Evolutionary conservation across 2,329 filamentous ascomycete species (phyloP).

Genomic region (Exophiala phaeomuriformis): DNA sequence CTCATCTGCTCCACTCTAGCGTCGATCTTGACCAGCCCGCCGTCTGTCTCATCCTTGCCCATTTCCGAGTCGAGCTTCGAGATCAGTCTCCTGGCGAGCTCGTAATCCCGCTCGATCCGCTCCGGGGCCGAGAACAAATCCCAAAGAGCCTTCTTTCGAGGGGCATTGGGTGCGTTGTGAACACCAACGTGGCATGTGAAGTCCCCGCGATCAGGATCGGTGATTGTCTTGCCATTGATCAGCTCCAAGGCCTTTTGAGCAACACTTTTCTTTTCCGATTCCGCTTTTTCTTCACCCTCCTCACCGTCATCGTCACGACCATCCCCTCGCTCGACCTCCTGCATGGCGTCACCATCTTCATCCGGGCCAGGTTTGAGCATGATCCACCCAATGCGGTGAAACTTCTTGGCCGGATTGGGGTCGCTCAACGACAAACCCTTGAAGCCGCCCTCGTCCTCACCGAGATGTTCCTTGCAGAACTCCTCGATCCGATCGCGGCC

Average conservation of each 20-base stretch:
- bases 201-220: constrained; percentile 86
- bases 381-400: constrained; percentile 97
- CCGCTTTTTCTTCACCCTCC: constrained; percentile 46
- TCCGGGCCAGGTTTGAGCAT: constrained; percentile 80
- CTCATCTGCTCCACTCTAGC: constrained; percentile 76
- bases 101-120: constrained; percentile 81
- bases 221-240: constrained; percentile 96
- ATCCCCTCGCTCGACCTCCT: constrained; percentile 60
- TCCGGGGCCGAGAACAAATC: constrained; percentile 93
- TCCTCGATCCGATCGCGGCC: constrained; percentile 87
- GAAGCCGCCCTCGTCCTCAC: constrained; percentile 83
- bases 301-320: constrained; percentile 65
- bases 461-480: constrained; percentile 90
- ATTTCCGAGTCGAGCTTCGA: constrained; percentile 79
- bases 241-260: constrained; percentile 84
- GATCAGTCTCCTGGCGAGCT: constrained; percentile 73
- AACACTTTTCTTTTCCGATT: constrained; percentile 38
- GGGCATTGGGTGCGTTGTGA: constrained; percentile 77
- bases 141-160: constrained; percentile 92
- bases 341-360: constrained; percentile 44
- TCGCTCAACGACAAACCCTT: constrained; percentile 95
- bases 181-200: constrained; percentile 97
- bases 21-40: constrained; percentile 73
- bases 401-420: constrained; percentile 93
- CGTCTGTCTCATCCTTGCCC: constrained; percentile 57